phyloP scores from a whole-genome alignment of 2,329 filamentous ascomycete species.

The Monilinia laxa region DNA sequence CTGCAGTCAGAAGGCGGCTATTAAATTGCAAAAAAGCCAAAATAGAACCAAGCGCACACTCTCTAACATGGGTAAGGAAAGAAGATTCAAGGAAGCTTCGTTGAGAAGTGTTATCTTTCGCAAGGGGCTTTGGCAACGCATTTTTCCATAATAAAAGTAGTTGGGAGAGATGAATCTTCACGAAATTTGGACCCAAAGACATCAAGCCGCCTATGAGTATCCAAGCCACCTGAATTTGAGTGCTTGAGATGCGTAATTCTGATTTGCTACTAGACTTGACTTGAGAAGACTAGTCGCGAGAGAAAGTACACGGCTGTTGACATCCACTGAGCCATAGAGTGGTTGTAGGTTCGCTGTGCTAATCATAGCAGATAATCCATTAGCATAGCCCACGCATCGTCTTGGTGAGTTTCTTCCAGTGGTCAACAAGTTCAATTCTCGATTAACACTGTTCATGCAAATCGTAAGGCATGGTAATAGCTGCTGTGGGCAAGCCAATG shows the following conservation, averaged over 20 bases:
- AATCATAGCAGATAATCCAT: slow-evolving; percentile 85
- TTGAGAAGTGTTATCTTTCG: slow-evolving; percentile 84
- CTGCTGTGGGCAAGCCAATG: slow-evolving; percentile 88
- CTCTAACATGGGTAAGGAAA: slow-evolving; percentile 89
- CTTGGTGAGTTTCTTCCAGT: slow-evolving; percentile 75
- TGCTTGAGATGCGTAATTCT: slow-evolving; percentile 85
- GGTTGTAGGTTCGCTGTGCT: slow-evolving; percentile 87
- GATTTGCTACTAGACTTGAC: slow-evolving; percentile 91
- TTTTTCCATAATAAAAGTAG: slow-evolving; percentile 96
- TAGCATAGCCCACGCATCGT: slow-evolving; percentile 85
- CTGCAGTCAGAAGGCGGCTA: slow-evolving; percentile 82
- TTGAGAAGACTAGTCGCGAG: slow-evolving; percentile 92
- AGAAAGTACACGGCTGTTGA: slow-evolving; percentile 86
- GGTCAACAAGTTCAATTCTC: slow-evolving; percentile 77
- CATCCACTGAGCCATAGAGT: slow-evolving; percentile 90
- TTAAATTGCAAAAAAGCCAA: slow-evolving; percentile 93
- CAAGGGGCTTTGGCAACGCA: slow-evolving; percentile 88
- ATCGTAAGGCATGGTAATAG: slow-evolving; percentile 88
- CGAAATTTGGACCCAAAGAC: slow-evolving; percentile 95
- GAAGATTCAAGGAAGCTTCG: slow-evolving; percentile 84
- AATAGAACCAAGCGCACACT: slow-evolving; percentile 90
- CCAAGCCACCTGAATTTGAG: slow-evolving; percentile 97
- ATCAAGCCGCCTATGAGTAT: slow-evolving; percentile 94
- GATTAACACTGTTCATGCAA: slow-evolving; percentile 90
- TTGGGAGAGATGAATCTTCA: slow-evolving; percentile 96